Conservation (phyloP, 1,284 basidiomycete genomes). For the Fomitopsis betulina region DNA sequence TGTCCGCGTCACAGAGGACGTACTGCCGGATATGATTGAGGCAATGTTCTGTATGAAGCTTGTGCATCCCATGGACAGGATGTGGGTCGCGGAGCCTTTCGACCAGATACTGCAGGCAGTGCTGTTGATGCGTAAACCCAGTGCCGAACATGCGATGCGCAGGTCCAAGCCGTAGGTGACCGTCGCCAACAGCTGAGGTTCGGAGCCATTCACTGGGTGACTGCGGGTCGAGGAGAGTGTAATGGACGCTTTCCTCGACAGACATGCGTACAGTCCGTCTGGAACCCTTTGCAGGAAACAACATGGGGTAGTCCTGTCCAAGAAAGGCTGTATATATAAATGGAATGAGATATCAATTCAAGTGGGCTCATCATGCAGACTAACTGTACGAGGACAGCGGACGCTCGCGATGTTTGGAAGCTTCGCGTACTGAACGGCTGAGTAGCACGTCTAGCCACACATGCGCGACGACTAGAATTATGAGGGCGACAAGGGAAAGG, state of each 20-base stretch:
- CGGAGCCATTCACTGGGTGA: constrained; percentile 11
- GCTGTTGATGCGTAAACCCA: constrained; percentile 29
- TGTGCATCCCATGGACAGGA: background rate
- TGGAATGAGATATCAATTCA: no score
- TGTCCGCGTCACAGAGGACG: constrained; percentile 30
- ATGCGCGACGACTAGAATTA: no score
- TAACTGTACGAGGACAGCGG: background rate
- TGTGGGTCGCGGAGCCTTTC: no score
- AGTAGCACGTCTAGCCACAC: no score
- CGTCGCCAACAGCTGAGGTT: constrained; percentile 9
- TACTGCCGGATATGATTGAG: constrained; percentile 28
- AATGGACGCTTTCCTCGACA: constrained; percentile 15
- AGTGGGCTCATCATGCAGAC: no score
- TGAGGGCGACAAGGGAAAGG: no score
- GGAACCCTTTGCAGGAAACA: background rate
- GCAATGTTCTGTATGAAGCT: constrained; percentile 14
- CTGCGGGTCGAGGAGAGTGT: constrained; percentile 5
- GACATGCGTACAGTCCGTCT: background rate
- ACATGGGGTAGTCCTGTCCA: background rate
- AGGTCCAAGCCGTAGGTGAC: constrained; percentile 12
- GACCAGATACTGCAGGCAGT: constrained; percentile 19
- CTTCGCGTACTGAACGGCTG: no score
- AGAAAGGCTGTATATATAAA: background rate
- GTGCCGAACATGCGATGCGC: constrained; percentile 20
- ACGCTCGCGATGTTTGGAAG: no score